Percentiles rank a stretch among this genome's conserved stretches.
These are phyloP conservation scores for Darksidea phi DNA, from an alignment of 495 filamentous ascomycete species.

Conservation along the genomic window DNA sequence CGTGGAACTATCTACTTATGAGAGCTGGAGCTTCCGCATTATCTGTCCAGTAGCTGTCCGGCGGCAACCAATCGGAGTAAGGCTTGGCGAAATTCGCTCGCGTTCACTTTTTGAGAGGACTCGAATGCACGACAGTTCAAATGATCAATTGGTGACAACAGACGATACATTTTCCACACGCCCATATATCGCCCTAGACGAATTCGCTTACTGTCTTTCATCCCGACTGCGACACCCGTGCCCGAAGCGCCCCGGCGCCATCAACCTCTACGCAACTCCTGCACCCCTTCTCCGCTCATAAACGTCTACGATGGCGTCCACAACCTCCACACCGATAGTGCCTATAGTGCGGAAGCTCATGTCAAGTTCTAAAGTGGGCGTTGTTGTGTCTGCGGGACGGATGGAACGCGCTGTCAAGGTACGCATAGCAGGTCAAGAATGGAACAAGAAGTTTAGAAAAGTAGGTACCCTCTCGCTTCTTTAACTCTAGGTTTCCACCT, in stretches of 20 bases:
- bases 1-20: not conserved
- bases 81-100: not conserved
- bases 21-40: not conserved
- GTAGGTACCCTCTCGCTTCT: slow-evolving; percentile 32
- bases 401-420: slow-evolving; percentile 74
- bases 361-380: slow-evolving; percentile 43
- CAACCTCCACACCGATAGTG: not conserved
- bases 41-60: slow-evolving; percentile 1
- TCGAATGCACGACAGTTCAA: not conserved
- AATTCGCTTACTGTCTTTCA: not conserved
- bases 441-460: slow-evolving; percentile 54
- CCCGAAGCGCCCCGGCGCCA: not conserved
- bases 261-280: not conserved
- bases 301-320: not conserved
- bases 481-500: too few species aligned
- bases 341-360: slow-evolving; percentile 11
- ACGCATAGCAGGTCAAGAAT: slow-evolving; percentile 57
- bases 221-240: not conserved
- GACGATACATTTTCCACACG: not conserved
- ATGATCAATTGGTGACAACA: not conserved
- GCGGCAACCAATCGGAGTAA: slow-evolving; percentile 9
- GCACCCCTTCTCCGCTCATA: not conserved
- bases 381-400: slow-evolving; percentile 67
- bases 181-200: not conserved
- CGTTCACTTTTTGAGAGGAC: slow-evolving; percentile 1